Conservation (phyloP, 164 flowering plant genomes). For the Magnolia officinalis region DNA sequence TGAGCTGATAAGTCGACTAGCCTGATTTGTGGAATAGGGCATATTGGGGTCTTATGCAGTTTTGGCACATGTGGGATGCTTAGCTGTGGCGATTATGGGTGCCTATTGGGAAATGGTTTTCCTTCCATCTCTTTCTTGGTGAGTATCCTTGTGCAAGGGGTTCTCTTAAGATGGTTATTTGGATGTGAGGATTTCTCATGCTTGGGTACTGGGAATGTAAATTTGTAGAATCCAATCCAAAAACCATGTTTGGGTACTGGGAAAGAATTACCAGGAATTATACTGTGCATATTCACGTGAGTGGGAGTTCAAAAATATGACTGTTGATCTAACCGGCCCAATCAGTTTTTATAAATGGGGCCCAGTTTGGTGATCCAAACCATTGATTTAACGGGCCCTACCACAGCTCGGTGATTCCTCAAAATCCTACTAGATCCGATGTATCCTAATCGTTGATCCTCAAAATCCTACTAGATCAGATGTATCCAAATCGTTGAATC, state of each 20-base stretch:
- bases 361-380: too few relatives aligned
- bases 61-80: background rate
- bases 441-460: too few relatives aligned
- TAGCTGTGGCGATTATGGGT: background rate
- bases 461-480: too few relatives aligned
- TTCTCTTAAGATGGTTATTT: too few relatives aligned
- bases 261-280: background rate
- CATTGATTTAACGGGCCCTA: too few relatives aligned
- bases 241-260: background rate
- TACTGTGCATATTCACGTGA: too few relatives aligned
- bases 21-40: background rate
- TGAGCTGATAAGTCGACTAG: background rate
- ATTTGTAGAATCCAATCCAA: background rate
- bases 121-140: background rate
- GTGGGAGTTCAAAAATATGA: too few relatives aligned
- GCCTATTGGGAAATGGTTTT: background rate
- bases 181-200: background rate
- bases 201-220: background rate
- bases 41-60: background rate
- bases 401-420: too few relatives aligned
- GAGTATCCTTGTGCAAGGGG: background rate
- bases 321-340: too few relatives aligned
- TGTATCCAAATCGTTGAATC: too few relatives aligned
- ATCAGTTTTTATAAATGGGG: too few relatives aligned
- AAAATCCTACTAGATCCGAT: too few relatives aligned